Base-by-base conservation (phyloP, 352 stramenopile genomes). In the Blastocystis sp. region DNA sequence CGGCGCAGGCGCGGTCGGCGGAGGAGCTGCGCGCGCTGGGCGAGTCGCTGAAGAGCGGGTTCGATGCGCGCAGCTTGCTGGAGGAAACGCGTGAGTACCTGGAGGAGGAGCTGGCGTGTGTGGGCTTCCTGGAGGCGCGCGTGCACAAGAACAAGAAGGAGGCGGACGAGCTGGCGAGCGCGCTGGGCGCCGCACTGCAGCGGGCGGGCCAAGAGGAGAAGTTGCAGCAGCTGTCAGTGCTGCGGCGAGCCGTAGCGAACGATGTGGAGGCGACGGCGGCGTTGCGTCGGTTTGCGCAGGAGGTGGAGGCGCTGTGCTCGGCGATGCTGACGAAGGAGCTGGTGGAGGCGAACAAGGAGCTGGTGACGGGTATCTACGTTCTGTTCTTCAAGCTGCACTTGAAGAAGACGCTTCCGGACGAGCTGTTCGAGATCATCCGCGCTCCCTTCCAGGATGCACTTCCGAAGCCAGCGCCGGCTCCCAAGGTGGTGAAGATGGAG, bases 71-170 rank as follows among this genome's bases (percentile, higher is more conserved):
- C 69, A 2, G 42, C 42, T 63, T 68, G 54, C 61, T 66, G 10
- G 28, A 45, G 1, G 28, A n/a, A 2, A 45, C 48, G 1, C 11
- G 11, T 17, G 45, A 70, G 60, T 84, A 84, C 21, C n/a, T 84
- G 54, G 74, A 84, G 24, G 66, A 59, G n/a, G 74, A 84, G 45
- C 21, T 69, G 54, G 48, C 52, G 42, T 84, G 74, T 24, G 54
- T 84, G 19, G 45, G 34, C 24, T 84, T 84, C 54, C 21, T 84
- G 54, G 45, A 68, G 45, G 40, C 38, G 7, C 54, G 74, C 21
- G 52, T 34, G 10, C 54, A 0, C 2, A 28, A 34, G n/a, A 84
- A 84, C 42, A 28, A 42, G 24, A n/a, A 17, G n/a, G 74, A 84
- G 24, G 74, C 57, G 1, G 57, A 84, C 34, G 10, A 21, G 3